Conservation (phyloP, 108 stramenopile genomes). For the Fistulifera solaris region DNA sequence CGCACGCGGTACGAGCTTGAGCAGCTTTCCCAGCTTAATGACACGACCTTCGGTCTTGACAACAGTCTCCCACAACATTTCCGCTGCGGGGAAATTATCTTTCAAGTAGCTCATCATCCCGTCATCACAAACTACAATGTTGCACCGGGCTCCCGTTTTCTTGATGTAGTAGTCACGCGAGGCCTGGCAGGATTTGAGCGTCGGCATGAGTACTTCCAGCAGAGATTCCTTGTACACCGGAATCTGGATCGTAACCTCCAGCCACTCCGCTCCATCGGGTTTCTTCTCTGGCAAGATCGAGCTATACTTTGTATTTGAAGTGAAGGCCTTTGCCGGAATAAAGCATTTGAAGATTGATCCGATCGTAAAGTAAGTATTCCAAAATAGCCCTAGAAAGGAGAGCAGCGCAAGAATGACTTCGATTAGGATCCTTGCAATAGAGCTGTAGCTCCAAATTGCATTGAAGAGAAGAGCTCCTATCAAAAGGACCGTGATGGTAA, state of each 20-base stretch:
- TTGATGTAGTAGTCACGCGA: constrained; percentile 32
- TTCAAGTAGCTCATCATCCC: constrained; percentile 40
- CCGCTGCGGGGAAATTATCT: constrained; percentile 45
- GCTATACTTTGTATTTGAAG: constrained; percentile 41
- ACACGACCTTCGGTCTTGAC: constrained; percentile 26
- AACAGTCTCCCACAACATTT: constrained; percentile 48
- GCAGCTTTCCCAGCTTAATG: constrained; percentile 28
- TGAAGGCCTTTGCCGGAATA: constrained; percentile 39
- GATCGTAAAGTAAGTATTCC: constrained; percentile 42
- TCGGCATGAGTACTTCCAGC: constrained; percentile 38
- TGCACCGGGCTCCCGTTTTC: constrained; percentile 21
- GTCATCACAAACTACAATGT: constrained; percentile 42
- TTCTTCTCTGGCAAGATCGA: constrained; percentile 39
- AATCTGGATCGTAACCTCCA: constrained; percentile 39
- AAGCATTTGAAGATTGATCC: constrained; percentile 34
- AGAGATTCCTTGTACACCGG: constrained; percentile 40
- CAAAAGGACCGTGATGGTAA: constrained; percentile 17
- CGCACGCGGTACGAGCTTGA: constrained; percentile 28
- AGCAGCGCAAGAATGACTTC: constrained; percentile 29
- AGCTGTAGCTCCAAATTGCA: constrained; percentile 29
- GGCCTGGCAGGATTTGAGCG: constrained; percentile 27
- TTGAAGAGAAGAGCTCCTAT: constrained; percentile 13
- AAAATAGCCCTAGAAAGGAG: constrained; percentile 44
- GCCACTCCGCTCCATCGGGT: constrained; percentile 22
- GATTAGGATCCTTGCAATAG: constrained; percentile 22